Conservation (phyloP, 345 rosid species). For the Salix udensis region DNA sequence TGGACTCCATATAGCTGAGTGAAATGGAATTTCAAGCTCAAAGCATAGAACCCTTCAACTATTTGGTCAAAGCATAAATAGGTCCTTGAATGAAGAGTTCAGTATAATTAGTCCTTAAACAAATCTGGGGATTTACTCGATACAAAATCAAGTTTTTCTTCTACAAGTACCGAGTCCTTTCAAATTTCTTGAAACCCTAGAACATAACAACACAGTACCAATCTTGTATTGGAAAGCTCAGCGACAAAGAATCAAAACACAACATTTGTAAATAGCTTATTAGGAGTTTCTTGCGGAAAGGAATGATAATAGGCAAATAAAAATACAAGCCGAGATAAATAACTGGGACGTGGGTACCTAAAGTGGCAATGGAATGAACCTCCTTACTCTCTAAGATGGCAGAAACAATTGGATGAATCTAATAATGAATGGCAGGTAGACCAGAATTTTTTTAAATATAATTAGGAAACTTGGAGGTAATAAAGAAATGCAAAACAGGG, state of each 20-base stretch:
- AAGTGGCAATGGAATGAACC: not conserved
- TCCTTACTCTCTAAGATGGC: not conserved
- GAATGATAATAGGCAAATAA: not conserved
- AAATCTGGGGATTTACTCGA: too few relatives aligned
- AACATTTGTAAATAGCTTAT: not conserved
- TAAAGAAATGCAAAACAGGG: not conserved
- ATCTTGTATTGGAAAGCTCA: not conserved
- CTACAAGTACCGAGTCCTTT: not conserved
- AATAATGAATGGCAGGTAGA: not conserved
- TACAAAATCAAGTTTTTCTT: too few relatives aligned
- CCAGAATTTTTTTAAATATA: not conserved
- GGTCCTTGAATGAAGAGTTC: too few relatives aligned
- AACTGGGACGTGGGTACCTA: not conserved
- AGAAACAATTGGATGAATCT: conserved; percentile 1
- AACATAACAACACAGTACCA: not conserved
- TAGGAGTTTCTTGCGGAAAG: not conserved
- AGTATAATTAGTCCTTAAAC: too few relatives aligned
- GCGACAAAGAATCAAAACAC: not conserved
- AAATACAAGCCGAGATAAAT: not conserved
- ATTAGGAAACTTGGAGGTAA: too few relatives aligned
- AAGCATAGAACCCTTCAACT: too few relatives aligned
- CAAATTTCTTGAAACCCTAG: not conserved
- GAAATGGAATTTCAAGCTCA: too few relatives aligned
- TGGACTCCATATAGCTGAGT: too few relatives aligned
- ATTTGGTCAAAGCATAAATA: too few relatives aligned